Conservation (phyloP, 2,329 filamentous ascomycete genomes). For the Alternaria novae-zelandiae region DNA sequence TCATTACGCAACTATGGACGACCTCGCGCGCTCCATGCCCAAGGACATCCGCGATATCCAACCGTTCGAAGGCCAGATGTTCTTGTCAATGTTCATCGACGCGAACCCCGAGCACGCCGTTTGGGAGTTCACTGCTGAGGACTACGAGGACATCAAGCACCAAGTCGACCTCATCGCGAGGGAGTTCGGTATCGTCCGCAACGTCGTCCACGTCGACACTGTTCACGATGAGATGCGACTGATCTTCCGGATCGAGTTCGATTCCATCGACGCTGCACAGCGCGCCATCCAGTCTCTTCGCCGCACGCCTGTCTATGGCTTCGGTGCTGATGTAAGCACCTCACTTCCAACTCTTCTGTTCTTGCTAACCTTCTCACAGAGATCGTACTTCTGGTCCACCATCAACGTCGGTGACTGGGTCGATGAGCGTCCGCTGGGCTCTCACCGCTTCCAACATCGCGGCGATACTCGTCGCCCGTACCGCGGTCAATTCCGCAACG, state of each 20-base stretch:
- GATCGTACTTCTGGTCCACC: slow-evolving; percentile 28
- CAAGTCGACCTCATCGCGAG: slow-evolving; percentile 18
- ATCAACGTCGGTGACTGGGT: slow-evolving; percentile 23
- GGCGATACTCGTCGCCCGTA: slow-evolving; percentile 16
- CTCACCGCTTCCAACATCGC: slow-evolving; percentile 27
- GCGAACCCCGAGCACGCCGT: slow-evolving; percentile 15
- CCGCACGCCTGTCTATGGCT: slow-evolving; percentile 15
- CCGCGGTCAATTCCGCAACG: background rate
- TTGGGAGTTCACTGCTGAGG: slow-evolving; percentile 20
- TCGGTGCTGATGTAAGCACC: slow-evolving; percentile 22
- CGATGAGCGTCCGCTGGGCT: slow-evolving; percentile 24
- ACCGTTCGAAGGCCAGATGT: slow-evolving; percentile 44
- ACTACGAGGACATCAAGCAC: slow-evolving; percentile 22
- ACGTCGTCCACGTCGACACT: slow-evolving; percentile 26
- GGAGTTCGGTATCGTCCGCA: slow-evolving; percentile 27
- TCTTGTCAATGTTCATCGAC: slow-evolving; percentile 24
- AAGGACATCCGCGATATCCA: slow-evolving; percentile 33
- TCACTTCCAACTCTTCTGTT: background rate
- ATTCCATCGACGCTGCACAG: slow-evolving; percentile 35
- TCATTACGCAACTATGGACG: slow-evolving; percentile 28
- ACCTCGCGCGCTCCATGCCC: slow-evolving; percentile 33
- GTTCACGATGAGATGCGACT: slow-evolving; percentile 21
- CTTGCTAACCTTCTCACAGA: slow-evolving; percentile 28
- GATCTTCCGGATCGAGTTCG: slow-evolving; percentile 41
- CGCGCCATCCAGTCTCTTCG: slow-evolving; percentile 31